Evolutionary conservation across 306 rosid species (phyloP).

Genomic region (Pyrus communis): DNA sequence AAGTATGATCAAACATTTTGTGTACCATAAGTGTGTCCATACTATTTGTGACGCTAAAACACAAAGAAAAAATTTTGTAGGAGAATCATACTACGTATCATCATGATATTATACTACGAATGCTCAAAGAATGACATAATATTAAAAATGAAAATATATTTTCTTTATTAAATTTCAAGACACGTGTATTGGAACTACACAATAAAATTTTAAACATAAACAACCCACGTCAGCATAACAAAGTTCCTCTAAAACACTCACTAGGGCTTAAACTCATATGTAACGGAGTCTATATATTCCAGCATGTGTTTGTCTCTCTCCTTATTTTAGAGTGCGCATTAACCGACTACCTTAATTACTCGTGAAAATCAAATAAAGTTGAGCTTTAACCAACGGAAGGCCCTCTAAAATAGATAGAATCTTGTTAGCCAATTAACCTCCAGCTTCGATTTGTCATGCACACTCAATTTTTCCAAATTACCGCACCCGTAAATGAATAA

Average conservation of each 20-base stretch:
- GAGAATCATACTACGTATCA: too few relatives aligned
- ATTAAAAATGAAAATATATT: neutral
- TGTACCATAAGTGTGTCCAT: too few relatives aligned
- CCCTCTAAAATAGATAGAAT: neutral
- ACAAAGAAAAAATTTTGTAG: too few relatives aligned
- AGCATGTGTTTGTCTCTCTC: neutral
- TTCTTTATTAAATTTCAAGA: neutral
- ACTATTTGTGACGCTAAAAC: too few relatives aligned
- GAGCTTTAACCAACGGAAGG: neutral
- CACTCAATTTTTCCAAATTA: neutral
- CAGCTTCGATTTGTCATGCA: neutral
- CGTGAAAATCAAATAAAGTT: neutral
- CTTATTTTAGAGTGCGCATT: neutral
- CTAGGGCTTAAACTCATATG: neutral
- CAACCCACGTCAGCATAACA: neutral
- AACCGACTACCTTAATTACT: neutral
- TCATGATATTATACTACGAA: too few relatives aligned
- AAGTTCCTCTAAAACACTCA: neutral
- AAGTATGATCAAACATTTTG: neutral
- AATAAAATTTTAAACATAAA: neutral
- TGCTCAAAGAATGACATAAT: neutral
- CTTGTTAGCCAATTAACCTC: neutral
- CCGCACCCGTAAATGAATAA: neutral
- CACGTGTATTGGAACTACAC: neutral
- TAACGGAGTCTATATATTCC: neutral